phyloP scores from a whole-genome alignment of 1,139 yeast genomes.

The Suhomyces kunorum region DNA sequence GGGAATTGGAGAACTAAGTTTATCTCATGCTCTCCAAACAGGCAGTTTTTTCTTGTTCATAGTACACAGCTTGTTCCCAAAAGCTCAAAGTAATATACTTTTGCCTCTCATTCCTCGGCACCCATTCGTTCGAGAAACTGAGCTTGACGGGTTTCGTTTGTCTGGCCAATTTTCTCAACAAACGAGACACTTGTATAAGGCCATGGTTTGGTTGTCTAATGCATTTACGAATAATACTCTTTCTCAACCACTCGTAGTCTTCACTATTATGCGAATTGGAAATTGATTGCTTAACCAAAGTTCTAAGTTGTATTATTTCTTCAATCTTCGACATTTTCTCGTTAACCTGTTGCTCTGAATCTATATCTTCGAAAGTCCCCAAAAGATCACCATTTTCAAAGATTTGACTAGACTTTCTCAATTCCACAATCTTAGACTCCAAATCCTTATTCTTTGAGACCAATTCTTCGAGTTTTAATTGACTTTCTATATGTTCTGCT shows the following conservation, averaged over 20 bases:
- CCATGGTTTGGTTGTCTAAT: not conserved
- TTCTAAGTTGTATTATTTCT: conserved; percentile 39
- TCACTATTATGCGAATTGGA: conserved; percentile 12
- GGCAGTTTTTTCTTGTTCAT: not conserved
- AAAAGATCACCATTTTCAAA: conserved; percentile 19
- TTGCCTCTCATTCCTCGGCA: conserved; percentile 24
- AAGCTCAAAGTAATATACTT: conserved; percentile 19
- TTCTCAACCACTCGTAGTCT: conserved; percentile 23
- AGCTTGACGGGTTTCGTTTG: conserved; percentile 14
- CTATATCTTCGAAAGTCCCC: conserved; percentile 25
- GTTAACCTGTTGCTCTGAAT: conserved; percentile 37
- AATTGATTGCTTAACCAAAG: conserved; percentile 18
- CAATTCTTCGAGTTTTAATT: conserved; percentile 17
- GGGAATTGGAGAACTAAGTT: not conserved
- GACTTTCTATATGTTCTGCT: conserved; percentile 22
- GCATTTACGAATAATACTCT: conserved; percentile 10
- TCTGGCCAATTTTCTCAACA: conserved; percentile 6
- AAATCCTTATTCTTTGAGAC: conserved; percentile 21
- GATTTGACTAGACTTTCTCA: conserved; percentile 20
- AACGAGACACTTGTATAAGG: not conserved
- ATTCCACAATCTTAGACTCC: conserved; percentile 21
- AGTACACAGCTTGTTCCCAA: conserved; percentile 12
- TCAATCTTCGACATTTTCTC: conserved; percentile 35
- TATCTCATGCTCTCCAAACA: not conserved
- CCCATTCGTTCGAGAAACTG: conserved; percentile 21